Evolutionary conservation across 257 asterid genomes (phyloP).

Genomic region (Primulina tabacum): DNA sequence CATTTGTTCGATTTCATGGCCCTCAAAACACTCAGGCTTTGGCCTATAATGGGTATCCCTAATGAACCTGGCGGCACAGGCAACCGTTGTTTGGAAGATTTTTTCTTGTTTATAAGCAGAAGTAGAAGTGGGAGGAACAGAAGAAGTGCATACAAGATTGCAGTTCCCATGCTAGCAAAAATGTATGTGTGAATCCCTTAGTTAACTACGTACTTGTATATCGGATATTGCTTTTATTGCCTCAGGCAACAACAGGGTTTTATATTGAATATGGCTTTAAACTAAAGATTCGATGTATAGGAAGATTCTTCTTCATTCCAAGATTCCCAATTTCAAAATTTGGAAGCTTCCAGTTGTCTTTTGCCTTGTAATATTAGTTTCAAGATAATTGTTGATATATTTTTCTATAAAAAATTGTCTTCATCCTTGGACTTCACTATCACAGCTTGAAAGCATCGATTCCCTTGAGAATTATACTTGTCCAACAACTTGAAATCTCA

Average conservation of each 20-base stretch:
- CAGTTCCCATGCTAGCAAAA: neutral
- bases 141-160: neutral
- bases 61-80: conserved; percentile 21
- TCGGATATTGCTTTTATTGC: no score
- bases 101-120: neutral
- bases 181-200: no score
- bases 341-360: neutral
- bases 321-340: neutral
- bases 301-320: neutral
- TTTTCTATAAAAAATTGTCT: neutral
- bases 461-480: neutral
- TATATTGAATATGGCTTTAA: no score
- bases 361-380: no score
- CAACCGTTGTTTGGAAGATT: neutral
- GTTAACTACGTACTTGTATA: no score
- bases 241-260: neutral
- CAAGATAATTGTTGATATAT: no score
- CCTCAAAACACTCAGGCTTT: conserved; percentile 18
- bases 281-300: neutral
- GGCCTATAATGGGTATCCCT: conserved; percentile 26
- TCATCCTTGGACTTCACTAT: neutral
- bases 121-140: neutral
- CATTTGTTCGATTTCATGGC: conserved; percentile 23
- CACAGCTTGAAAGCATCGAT: neutral
- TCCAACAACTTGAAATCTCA: neutral